These are phyloP conservation scores for Ceratobasidium theobromae DNA, from an alignment of 1,284 basidiomycete species.

Conservation along the genomic window DNA sequence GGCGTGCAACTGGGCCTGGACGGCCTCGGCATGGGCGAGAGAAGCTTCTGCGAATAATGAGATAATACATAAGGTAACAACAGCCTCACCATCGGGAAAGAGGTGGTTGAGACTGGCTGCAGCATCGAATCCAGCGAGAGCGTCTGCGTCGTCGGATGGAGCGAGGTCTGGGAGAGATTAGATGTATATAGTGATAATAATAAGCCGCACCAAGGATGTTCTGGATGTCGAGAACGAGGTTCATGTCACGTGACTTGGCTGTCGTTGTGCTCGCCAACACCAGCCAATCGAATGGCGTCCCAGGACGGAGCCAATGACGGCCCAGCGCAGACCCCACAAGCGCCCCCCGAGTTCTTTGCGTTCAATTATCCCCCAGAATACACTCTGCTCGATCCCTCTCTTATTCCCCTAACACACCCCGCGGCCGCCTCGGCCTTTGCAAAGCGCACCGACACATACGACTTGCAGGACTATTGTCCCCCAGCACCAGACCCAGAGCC, in stretches of 20 bases:
- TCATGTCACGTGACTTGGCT: background rate
- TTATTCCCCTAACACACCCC: conserved; percentile 29
- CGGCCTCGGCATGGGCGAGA: conserved; percentile 60
- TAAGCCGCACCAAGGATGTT: conserved; percentile 12
- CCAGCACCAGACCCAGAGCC: too few species aligned
- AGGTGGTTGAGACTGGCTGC: conserved; percentile 65
- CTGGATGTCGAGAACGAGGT: conserved; percentile 7
- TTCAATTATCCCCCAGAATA: background rate
- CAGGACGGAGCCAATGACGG: background rate
- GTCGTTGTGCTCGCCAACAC: background rate
- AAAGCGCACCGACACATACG: too few species aligned
- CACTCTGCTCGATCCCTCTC: conserved; percentile 6
- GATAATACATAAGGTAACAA: background rate
- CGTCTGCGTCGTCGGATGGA: conserved; percentile 44
- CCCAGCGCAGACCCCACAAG: background rate
- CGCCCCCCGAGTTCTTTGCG: background rate
- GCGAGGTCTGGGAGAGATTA: conserved; percentile 1
- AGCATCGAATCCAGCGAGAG: conserved; percentile 58
- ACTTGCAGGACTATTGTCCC: too few species aligned
- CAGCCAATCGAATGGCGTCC: background rate
- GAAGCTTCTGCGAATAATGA: conserved; percentile 57
- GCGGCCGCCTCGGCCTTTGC: too few species aligned
- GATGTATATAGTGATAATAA: background rate
- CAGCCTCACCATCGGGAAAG: conserved; percentile 69
- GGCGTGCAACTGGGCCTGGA: conserved; percentile 61